These are phyloP conservation scores for Pichia sporocuriosa DNA, from an alignment of 805 yeast genomes.

Conservation along the genomic window DNA sequence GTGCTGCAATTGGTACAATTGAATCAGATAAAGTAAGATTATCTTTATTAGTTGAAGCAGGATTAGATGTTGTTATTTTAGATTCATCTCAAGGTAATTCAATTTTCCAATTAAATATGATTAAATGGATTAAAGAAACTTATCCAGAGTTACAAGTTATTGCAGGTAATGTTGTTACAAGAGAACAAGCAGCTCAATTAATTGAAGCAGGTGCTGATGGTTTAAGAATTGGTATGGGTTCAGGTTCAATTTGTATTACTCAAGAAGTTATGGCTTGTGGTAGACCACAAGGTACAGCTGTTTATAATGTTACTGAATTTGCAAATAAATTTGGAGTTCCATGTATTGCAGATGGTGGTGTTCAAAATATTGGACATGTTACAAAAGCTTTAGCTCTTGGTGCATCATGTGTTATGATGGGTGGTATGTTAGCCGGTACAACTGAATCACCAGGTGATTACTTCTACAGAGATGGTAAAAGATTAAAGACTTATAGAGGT, in stretches of 20 bases:
- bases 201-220: slow-evolving; percentile 97
- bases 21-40: slow-evolving; percentile 84
- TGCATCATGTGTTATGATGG: slow-evolving; percentile 98
- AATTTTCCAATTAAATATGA: slow-evolving; percentile 86
- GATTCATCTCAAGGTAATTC: slow-evolving; percentile 99
- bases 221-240: slow-evolving; percentile 98
- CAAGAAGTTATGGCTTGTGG: slow-evolving; percentile 99
- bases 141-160: slow-evolving; percentile 79
- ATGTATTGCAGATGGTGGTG: slow-evolving; percentile 99
- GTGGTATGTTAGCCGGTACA: slow-evolving; percentile 98
- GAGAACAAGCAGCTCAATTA: slow-evolving; percentile 96
- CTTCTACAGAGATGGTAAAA: slow-evolving; percentile 96
- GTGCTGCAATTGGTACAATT: slow-evolving; percentile 97
- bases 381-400: slow-evolving; percentile 95
- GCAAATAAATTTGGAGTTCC: slow-evolving; percentile 96
- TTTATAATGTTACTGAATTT: slow-evolving; percentile 86
- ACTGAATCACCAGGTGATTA: slow-evolving; percentile 97
- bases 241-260: slow-evolving; percentile 98
- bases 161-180: slow-evolving; percentile 97
- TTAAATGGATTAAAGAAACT: slow-evolving; percentile 79
- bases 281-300: slow-evolving; percentile 99
- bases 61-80: slow-evolving; percentile 90
- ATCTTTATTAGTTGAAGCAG: slow-evolving; percentile 81
- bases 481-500: slow-evolving; percentile 96
- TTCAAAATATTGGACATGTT: slow-evolving; percentile 97